phyloP scores from a whole-genome alignment of 192 early-diverging fungal species.

The Podila epicladia region DNA sequence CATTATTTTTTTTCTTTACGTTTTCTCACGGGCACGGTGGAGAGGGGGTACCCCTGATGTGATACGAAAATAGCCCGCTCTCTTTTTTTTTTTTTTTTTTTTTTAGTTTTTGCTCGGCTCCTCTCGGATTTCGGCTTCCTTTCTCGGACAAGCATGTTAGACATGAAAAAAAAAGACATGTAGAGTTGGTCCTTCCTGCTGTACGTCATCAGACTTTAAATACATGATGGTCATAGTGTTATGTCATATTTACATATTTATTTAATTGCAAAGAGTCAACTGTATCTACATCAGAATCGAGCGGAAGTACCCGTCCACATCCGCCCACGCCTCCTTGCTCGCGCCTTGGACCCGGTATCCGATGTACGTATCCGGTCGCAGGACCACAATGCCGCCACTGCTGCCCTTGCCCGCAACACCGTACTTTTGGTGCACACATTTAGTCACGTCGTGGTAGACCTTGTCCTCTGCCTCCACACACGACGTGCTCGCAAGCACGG shows the following conservation, averaged over 20 bases:
- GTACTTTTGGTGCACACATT: slow-evolving; percentile 28
- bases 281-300: slow-evolving; percentile 10
- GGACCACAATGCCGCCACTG: slow-evolving; percentile 12
- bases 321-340: slow-evolving; percentile 20
- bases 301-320: slow-evolving; percentile 27
- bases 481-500: not conserved
- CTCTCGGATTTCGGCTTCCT: slow-evolving; percentile 3
- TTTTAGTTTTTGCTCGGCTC: not conserved
- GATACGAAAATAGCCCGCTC: too few species aligned
- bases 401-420: slow-evolving; percentile 26
- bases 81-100: not conserved
- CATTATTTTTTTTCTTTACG: too few species aligned
- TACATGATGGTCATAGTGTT: too few species aligned
- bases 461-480: slow-evolving; percentile 16
- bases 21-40: too few species aligned
- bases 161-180: too few species aligned
- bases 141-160: not conserved
- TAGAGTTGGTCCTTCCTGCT: too few species aligned
- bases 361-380: slow-evolving; percentile 35
- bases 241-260: too few species aligned
- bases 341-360: slow-evolving; percentile 32
- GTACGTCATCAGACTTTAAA: too few species aligned
- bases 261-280: too few species aligned
- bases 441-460: slow-evolving; percentile 20
- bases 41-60: too few species aligned